Conservation (phyloP, 805 yeast species). For the Cyberlindnera japonica region DNA sequence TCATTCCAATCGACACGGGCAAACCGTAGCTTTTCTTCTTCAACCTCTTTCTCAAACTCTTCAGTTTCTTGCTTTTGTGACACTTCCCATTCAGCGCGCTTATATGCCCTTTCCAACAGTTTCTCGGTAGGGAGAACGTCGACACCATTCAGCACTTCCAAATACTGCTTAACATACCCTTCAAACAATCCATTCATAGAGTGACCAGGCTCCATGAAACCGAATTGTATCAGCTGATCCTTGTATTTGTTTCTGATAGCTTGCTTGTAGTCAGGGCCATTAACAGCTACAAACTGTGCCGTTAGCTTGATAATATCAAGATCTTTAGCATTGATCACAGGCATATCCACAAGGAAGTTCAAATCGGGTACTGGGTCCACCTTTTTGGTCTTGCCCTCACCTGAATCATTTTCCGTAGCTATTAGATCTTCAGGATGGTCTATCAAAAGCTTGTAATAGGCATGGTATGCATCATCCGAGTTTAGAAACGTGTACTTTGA, state of each 20-base stretch:
- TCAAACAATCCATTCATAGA: slow-evolving; percentile 53
- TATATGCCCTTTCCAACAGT: slow-evolving; percentile 44
- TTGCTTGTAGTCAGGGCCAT: slow-evolving; percentile 46
- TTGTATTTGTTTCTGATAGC: slow-evolving; percentile 34
- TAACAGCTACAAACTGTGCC: slow-evolving; percentile 63
- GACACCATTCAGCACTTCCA: slow-evolving; percentile 26
- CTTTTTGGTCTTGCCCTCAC: slow-evolving; percentile 12
- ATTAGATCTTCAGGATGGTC: slow-evolving; percentile 27
- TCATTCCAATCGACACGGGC: slow-evolving; percentile 88
- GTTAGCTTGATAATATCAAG: slow-evolving; percentile 65
- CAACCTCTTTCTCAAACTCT: slow-evolving; percentile 33
- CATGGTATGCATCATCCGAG: slow-evolving; percentile 49
- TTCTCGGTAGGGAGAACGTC: slow-evolving; percentile 20
- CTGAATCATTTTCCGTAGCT: slow-evolving; percentile 20
- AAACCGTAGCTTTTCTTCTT: slow-evolving; percentile 45
- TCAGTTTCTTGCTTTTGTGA: slow-evolving; percentile 34
- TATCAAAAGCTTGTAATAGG: slow-evolving; percentile 52
- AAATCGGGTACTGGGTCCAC: slow-evolving; percentile 10
- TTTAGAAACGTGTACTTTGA: slow-evolving; percentile 63
- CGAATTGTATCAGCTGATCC: slow-evolving; percentile 54
- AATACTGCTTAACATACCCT: slow-evolving; percentile 55
- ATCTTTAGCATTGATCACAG: slow-evolving; percentile 56
- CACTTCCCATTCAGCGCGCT: slow-evolving; percentile 53
- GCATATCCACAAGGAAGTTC: slow-evolving; percentile 15
- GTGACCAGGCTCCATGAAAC: slow-evolving; percentile 58